These are phyloP conservation scores for Helianthus tuberosus DNA, from an alignment of 129 eudicot species.

Conservation along the genomic window DNA sequence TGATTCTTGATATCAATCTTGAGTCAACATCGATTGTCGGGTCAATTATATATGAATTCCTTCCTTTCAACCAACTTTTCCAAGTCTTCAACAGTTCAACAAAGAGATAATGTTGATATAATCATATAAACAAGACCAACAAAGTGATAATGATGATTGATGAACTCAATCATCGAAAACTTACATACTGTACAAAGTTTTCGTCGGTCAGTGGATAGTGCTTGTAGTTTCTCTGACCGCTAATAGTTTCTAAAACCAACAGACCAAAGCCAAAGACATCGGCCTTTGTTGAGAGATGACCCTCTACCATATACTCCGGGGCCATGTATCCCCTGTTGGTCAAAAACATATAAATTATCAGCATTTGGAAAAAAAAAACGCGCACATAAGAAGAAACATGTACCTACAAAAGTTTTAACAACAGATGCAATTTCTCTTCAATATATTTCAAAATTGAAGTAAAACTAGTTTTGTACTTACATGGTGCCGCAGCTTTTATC, in stretches of 20 bases:
- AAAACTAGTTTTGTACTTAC: conserved; percentile 11
- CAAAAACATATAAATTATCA: background rate
- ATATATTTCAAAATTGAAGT: background rate
- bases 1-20: conserved; percentile 4
- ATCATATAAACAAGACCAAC: conserved; percentile 1
- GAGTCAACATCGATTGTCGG: background rate
- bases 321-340: conserved; percentile 15
- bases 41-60: background rate
- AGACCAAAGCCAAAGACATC: conserved; percentile 23
- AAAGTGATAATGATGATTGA: background rate
- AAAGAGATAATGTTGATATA: background rate
- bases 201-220: background rate
- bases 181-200: conserved; percentile 10
- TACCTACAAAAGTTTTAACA: background rate
- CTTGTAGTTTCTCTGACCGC: background rate
- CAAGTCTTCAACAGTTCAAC: background rate
- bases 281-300: background rate
- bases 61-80: conserved; percentile 16
- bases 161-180: background rate
- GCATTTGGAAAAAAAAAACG: background rate
- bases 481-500: background rate
- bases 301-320: background rate
- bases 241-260: conserved; percentile 1
- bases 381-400: background rate
- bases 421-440: background rate